Base-by-base conservation (phyloP, 2,329 filamentous ascomycete species). In the Dactylella cylindrospora region DNA sequence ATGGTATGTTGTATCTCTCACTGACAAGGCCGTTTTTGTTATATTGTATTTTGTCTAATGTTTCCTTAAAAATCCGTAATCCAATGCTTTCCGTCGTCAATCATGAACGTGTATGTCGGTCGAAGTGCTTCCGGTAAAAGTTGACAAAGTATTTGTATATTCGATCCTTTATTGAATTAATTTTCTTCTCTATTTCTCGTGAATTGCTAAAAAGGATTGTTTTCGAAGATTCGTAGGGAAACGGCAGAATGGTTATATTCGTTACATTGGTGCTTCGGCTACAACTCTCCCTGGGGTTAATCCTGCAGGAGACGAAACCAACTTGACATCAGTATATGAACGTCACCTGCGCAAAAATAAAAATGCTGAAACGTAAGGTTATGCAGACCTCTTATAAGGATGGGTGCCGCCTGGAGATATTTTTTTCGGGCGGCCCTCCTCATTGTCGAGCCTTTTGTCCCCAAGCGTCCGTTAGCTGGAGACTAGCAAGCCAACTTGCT, bases 331-430 rank as follows among this genome's bases (percentile, higher is more conserved):
- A 35, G 43, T 53, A 43, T 32, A 29, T 49, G 47, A 41, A 61
- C 55, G 41, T 61, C 55, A 61, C 54, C 39, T 60, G 46, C 41
- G 41, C 53, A 53, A 61, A 61, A 61, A 61, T 52, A 53, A 61
- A 51, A 61, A 53, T 12, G 22, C 38, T 61, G 55, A 52, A 61
- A 61, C 33, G 22, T 13, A 38, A 38, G n/a, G n/a, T n/a, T 49
- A 53, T 32, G 47, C 54, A 47, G 54, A 61, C 55, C 45, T 52
- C 54, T 61, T 52, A 61, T 51, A 61, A 55, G 51, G 51, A 52
- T 26, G 44, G 44, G 35, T 47, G 54, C 54, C 47, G n/a, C 54
- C 38, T 39, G 35, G 19, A 23, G 35, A 22, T 41, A 47, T 49
- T 52, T 40, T 46, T 52, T 50, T 33, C 46, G 17, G 46, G 25